Percentiles rank a stretch among this genome's conserved stretches.
phyloP scores from a whole-genome alignment of 2,329 filamentous ascomycete species.

The Diaporthe humulicola region DNA sequence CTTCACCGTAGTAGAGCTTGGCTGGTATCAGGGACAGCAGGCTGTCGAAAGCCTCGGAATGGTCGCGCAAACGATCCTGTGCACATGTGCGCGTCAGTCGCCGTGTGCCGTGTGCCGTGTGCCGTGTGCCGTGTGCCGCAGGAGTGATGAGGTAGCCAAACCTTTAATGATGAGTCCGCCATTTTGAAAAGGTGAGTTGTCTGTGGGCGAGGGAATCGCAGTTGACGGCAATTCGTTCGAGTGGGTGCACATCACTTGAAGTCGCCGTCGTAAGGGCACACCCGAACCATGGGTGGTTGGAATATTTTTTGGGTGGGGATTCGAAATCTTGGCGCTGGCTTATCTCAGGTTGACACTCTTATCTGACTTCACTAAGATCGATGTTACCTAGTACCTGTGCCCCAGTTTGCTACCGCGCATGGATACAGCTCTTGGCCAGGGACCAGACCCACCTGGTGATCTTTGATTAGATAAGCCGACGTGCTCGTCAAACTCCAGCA shows the following conservation, averaged over 20 bases:
- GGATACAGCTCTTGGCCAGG: background rate
- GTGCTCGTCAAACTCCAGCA: too few species aligned
- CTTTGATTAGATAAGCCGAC: too few species aligned
- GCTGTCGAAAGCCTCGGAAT: constrained; percentile 85
- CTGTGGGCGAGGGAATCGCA: background rate
- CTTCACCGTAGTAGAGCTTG: constrained; percentile 90
- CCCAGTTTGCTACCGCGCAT: background rate
- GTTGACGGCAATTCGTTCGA: background rate
- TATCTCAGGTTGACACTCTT: background rate
- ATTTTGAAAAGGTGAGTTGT: constrained; percentile 33
- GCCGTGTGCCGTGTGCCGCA: too few species aligned
- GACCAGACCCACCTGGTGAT: background rate
- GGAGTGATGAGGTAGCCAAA: constrained; percentile 38
- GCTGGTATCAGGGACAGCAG: constrained; percentile 89
- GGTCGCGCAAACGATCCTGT: constrained; percentile 69
- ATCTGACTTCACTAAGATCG: background rate
- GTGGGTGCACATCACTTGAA: background rate
- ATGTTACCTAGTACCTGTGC: background rate
- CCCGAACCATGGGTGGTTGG: constrained; percentile 23
- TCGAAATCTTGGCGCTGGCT: constrained; percentile 38
- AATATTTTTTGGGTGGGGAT: constrained; percentile 37
- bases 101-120: too few species aligned
- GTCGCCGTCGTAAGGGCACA: background rate
- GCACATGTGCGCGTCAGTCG: constrained; percentile 31
- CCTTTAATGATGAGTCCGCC: constrained; percentile 47